Evolutionary conservation across 176 grass and related monocot genomes (phyloP).

Genomic region (Themeda triandra): DNA sequence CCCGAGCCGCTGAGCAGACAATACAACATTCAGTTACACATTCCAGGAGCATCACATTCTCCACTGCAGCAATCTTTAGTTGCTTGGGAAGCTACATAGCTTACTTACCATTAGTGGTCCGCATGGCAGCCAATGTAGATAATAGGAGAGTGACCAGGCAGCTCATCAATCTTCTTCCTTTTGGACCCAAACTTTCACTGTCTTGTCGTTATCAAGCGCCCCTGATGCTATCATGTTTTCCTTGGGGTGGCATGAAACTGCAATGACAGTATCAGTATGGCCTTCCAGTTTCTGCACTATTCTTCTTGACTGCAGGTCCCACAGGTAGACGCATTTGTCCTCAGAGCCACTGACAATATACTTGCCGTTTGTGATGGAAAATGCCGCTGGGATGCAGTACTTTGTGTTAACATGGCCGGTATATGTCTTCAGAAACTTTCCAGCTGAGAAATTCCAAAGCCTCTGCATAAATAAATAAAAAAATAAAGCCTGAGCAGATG

Average conservation of each 20-base stretch:
- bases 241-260: conserved; percentile 81
- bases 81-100: conserved; percentile 32
- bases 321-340: conserved; percentile 84
- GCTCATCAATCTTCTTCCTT: conserved; percentile 48
- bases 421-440: conserved; percentile 90
- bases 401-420: conserved; percentile 83
- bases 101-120: conserved; percentile 40
- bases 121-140: conserved; percentile 2
- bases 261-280: conserved; percentile 69
- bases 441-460: conserved; percentile 85
- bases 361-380: conserved; percentile 83
- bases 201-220: conserved; percentile 75
- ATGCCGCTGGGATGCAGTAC: conserved; percentile 77
- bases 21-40: conserved; percentile 38
- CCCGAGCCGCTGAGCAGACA: conserved; percentile 19
- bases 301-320: conserved; percentile 92
- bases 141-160: conserved; percentile 3
- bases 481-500: conserved; percentile 21
- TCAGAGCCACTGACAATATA: conserved; percentile 93
- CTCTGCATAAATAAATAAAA: conserved; percentile 54
- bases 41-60: conserved; percentile 27
- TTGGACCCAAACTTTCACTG: conserved; percentile 88
- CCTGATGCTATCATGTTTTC: conserved; percentile 88
- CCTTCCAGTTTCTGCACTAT: conserved; percentile 91
- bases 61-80: conserved; percentile 37